phyloP scores from a whole-genome alignment of 495 filamentous ascomycete species.

The Viridothelium virens region DNA sequence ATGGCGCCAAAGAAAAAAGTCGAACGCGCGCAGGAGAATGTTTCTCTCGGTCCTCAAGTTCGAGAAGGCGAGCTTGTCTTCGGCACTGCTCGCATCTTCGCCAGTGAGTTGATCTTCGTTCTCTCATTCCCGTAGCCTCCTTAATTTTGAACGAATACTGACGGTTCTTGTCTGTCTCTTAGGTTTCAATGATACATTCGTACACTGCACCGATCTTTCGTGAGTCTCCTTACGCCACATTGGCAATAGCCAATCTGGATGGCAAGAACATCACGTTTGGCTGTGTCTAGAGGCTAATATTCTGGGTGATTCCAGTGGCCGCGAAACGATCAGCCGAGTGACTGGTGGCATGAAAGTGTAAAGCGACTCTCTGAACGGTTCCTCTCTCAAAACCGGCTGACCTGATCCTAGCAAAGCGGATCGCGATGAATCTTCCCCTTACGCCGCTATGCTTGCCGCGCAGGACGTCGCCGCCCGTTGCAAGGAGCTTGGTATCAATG shows the following conservation, averaged over 20 bases:
- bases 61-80: constrained; percentile 96
- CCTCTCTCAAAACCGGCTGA: too few relatives aligned
- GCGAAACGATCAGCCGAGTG: constrained; percentile 98
- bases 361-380: too few relatives aligned
- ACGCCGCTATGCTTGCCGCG: constrained; percentile 98
- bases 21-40: constrained; percentile 80
- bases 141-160: background rate
- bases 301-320: constrained; percentile 74
- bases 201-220: constrained; percentile 94
- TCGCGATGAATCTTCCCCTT: constrained; percentile 98
- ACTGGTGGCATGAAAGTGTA: constrained; percentile 98
- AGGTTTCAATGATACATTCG: constrained; percentile 76
- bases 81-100: constrained; percentile 98
- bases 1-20: constrained; percentile 65
- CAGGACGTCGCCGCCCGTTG: constrained; percentile 80
- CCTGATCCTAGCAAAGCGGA: constrained; percentile 65
- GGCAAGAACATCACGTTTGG: constrained; percentile 7
- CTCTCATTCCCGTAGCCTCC: background rate
- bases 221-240: too few relatives aligned
- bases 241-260: background rate
- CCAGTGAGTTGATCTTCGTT: constrained; percentile 46
- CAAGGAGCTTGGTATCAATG: constrained; percentile 99
- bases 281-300: constrained; percentile 47
- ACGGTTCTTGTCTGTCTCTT: background rate
- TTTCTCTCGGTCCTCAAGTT: constrained; percentile 93